phyloP scores from a whole-genome alignment of 805 yeast genomes.

The Candida maesae region DNA sequence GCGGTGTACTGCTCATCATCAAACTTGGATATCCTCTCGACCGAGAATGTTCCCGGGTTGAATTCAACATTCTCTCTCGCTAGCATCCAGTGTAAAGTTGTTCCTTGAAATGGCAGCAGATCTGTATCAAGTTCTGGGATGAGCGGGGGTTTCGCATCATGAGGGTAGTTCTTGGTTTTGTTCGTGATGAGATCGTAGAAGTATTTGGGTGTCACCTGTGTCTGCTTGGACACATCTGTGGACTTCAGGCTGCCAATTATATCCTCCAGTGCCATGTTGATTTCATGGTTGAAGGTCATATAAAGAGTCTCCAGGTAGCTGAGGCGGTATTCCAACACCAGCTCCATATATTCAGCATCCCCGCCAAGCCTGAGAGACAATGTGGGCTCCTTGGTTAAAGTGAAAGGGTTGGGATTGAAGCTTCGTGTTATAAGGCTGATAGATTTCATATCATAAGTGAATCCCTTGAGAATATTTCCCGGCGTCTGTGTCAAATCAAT shows the following conservation, averaged over 20 bases:
- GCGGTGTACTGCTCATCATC: constrained; percentile 5
- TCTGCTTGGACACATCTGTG: constrained; percentile 1
- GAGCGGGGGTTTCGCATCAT: constrained; percentile 16
- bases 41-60: constrained; percentile 25
- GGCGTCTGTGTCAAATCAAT: constrained; percentile 1
- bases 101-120: constrained; percentile 48
- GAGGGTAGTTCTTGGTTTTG: constrained; percentile 33
- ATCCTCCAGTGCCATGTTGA: background rate
- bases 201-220: constrained; percentile 28
- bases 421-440: background rate
- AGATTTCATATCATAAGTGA: background rate
- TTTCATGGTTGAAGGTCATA: constrained; percentile 1
- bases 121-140: constrained; percentile 42
- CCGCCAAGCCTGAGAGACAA: constrained; percentile 1
- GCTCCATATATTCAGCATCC: background rate
- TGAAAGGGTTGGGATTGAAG: background rate
- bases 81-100: constrained; percentile 55
- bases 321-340: constrained; percentile 8
- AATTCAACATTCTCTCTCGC: constrained; percentile 43
- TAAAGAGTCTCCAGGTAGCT: constrained; percentile 12
- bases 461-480: background rate
- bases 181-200: constrained; percentile 51
- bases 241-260: constrained; percentile 4
- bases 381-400: constrained; percentile 2
- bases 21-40: constrained; percentile 25